Base-by-base conservation (phyloP, 495 filamentous ascomycete genomes). In the Trichoderma reesei region DNA sequence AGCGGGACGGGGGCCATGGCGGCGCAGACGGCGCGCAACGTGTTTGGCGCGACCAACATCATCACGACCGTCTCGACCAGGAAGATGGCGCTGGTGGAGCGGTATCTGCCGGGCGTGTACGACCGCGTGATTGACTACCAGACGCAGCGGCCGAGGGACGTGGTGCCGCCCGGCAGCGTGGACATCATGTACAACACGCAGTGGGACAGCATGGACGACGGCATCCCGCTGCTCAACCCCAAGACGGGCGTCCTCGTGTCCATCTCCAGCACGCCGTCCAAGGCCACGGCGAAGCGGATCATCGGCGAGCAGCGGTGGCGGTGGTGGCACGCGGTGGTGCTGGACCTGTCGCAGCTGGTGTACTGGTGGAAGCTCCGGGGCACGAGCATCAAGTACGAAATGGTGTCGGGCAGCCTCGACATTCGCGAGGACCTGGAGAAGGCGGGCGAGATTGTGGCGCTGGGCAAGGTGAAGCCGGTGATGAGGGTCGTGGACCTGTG, bases 111-210 rank as follows among this genome's bases (percentile, higher is more conserved):
- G 6, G 72, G 68, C 9, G 48, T 72, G 18, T 67, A 70, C 6
- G 71, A 72, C 65, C 68, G 72, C 72, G 71, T 81, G 36, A 69
- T 85, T 61, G 82, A 85, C 65, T 85, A 85, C 64, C 62, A 79
- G 73, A 63, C 63, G 67, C 13, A 70, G 62, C 51, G 80, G 41
- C 74, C 82, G 4, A 70, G 75, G 31, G 63, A 72, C 5, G 74
- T 41, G 9, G 74, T 85, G 4, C 77, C 73, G 0, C 67, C 73
- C 4, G 75, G 75, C 14, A 77, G 69, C 8, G 76, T 84, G 11
- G 83, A 86, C 68, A 77, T 83, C 67, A 71, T 84, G 39, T 78
- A 79, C 42, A 83, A 85, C 68, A 84, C 82, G 38, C 70, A 68
- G 70, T 75, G 65, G 74, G 62, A 51, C 16, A 69, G 36, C 36